Evolutionary conservation across 805 yeast genomes (phyloP), one percentile per base, ranked within the genome.

Genomic region (Wickerhamiella musiphila): DNA sequence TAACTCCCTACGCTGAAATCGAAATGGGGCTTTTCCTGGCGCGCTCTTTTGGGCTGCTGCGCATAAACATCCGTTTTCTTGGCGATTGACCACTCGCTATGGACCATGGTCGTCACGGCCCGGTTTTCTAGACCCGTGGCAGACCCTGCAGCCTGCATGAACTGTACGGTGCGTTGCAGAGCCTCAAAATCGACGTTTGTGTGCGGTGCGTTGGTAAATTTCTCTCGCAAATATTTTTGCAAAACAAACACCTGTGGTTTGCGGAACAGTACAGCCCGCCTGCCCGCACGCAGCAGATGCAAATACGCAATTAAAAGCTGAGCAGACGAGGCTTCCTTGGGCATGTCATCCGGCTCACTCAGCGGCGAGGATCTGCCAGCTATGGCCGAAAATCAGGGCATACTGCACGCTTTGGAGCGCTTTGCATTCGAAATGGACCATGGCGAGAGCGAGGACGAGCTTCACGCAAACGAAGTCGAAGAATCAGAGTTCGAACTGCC

Each of bases 11-110:
- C 49, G 16, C 59, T 56, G 32, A 41, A 54, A 30, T 56, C 51
- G 33, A 49, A 56, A 33, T 76, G 76, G 6, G 54, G 62, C 26
- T 61, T 68, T 10, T 53, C 68, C 9, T 57, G 61, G 24, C 56
- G 65, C 14, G 4, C 10, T 5, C 30, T 15, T 3, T 17, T 10
- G 4, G 30, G 23, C 18, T 18, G 22, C 12, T 10, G 8, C 4
- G 7, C 10, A 13, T 29, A 27, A 2, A 15, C 8, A 22, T 18
- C 8, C 8, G n/a, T 1, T 5, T 31, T 28, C 18, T 27, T 23
- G 29, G 38, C 31, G 11, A 18, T 18, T 14, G 41, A 29, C 9
- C 38, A 37, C 27, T 35, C 37, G n/a, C 12, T 18, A 22, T 41
- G 43, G 11, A 42, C 15, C 27, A 41, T 23, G 3, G 43, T 33